phyloP scores from a whole-genome alignment of 2,329 filamentous ascomycete genomes.

The Fusarium sp. region DNA sequence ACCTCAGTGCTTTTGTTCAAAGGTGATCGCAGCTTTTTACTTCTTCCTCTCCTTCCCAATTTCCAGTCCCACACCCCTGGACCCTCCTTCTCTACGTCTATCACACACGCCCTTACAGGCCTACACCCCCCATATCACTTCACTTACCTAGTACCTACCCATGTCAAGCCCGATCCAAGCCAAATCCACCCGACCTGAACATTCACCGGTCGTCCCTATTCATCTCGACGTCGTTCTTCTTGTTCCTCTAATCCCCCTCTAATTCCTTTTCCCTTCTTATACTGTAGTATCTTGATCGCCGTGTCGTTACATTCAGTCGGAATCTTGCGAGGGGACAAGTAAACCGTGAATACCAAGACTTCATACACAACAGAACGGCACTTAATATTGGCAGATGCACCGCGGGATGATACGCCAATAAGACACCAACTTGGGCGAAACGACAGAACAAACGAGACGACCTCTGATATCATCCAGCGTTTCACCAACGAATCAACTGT shows the following conservation, averaged over 20 bases:
- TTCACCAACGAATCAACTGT: conserved; percentile 3
- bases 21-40: neutral
- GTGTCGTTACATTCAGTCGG: conserved; percentile 3
- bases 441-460: conserved; percentile 20
- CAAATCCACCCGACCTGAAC: conserved; percentile 34
- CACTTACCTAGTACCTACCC: conserved; percentile 13
- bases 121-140: conserved; percentile 6
- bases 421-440: conserved; percentile 1
- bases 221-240: conserved; percentile 35
- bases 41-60: neutral
- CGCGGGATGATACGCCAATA: conserved; percentile 23
- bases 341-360: neutral
- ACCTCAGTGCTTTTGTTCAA: neutral
- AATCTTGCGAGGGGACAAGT: conserved; percentile 11
- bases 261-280: conserved; percentile 11
- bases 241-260: conserved; percentile 28
- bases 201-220: conserved; percentile 36
- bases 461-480: conserved; percentile 5
- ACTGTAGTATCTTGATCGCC: conserved; percentile 12
- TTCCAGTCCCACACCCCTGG: neutral
- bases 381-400: neutral
- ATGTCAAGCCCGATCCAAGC: conserved; percentile 37
- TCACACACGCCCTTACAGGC: neutral
- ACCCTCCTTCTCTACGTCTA: neutral
- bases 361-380: conserved; percentile 9